Base-by-base conservation (phyloP, 2,329 filamentous ascomycete genomes). In the Albifimbria verrucaria region DNA sequence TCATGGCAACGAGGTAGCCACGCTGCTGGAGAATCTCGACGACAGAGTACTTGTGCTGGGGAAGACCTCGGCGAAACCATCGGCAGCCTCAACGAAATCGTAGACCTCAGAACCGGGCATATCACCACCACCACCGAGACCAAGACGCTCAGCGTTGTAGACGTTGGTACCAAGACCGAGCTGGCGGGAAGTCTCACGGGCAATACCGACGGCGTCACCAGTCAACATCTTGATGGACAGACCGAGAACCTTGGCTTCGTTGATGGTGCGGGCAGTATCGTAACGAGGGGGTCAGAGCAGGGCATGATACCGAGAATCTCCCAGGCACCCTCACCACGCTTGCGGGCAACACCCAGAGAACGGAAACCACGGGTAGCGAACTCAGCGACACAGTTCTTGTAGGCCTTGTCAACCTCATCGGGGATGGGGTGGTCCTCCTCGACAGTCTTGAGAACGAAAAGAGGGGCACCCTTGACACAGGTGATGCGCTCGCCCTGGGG, bases 141-240 rank as follows among this genome's bases (percentile, higher is more conserved):
- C 91, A 53, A 96, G 89, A 66, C 89, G 88, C 77, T 96, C 91
- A 73, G 91, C 90, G 67, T 96, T 94, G 80, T 95, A 96, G 65
- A 96, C 86, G 73, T 96, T 96, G 67, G 90, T 94, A 66, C 91
- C 91, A 55, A 96, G 87, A 78, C 91, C 90, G 60, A 96, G 88
- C 75, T 94, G 90, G 66, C 90, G 89, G 51, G 90, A 94, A 62
- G 90, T 95, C 75, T 96, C 91, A 77, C 89, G 87, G 64, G 91
- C 91, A 71, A 96, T 96, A 73, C 90, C 92, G 69, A 96, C 91
- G 61, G 92, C 90, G 70, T 96, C 91, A 82, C 91, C 91, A 75
- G 92, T 96, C 77, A 96, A 83, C 90, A 96, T 96, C 82, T 96
- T 96, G 76, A 96, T 92, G 62, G 88, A 92, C 57, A 96, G 80